Evolutionary conservation across 169 alveolate genomes (phyloP).

Genomic region (Eimeria praecox): DNA sequence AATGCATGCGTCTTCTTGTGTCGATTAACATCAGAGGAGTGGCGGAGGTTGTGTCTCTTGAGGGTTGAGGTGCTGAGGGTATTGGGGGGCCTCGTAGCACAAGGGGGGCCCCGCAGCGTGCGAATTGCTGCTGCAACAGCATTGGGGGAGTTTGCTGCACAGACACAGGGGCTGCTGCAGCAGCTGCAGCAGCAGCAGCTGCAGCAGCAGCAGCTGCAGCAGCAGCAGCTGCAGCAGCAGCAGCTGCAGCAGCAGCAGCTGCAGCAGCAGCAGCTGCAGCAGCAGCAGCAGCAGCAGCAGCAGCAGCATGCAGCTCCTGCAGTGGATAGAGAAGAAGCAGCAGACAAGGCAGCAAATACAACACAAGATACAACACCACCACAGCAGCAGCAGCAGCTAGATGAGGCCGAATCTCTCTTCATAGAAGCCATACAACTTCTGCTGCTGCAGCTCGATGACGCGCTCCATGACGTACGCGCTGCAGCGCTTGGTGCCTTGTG

Average conservation of each 20-base stretch:
- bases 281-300: conserved; percentile 30
- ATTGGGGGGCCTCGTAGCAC: neutral
- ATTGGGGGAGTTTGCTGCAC: conserved; percentile 47
- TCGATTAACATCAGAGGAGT: conserved; percentile 37
- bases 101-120: conserved; percentile 18
- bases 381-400: neutral
- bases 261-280: neutral
- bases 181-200: neutral
- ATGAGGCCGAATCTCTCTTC: neutral
- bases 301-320: neutral
- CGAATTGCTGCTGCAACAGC: conserved; percentile 67
- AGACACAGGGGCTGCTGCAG: neutral
- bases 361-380: neutral
- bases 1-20: conserved; percentile 12
- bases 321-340: neutral
- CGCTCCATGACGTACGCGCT: conserved; percentile 56
- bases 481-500: conserved; percentile 49
- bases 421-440: neutral
- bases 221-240: neutral
- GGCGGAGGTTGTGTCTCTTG: conserved; percentile 27
- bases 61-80: neutral
- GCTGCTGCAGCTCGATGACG: conserved; percentile 31
- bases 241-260: neutral
- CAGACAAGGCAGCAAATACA: neutral
- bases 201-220: neutral